Evolutionary conservation across 257 asterid genomes (phyloP), one percentile per base, ranked within the genome.

Genomic region (Paulownia fortunei): DNA sequence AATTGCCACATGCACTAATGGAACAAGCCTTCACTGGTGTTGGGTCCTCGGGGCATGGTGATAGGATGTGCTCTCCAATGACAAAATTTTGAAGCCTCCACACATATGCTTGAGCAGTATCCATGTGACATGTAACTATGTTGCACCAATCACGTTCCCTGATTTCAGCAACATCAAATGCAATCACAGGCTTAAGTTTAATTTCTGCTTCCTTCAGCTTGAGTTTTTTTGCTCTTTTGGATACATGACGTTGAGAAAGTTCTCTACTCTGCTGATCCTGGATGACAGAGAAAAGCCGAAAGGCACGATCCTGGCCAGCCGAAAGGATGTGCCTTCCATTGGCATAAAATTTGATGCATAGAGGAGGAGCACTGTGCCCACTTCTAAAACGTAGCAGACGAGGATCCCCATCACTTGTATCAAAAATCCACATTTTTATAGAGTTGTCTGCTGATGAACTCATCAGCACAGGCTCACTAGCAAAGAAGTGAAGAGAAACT

Each of bases 71-170:
- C 70, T 92, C 96, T 2, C 98, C 98, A 73, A 94, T 93, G 78
- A 94, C 97, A 82, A 92, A 94, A 83, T 92, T 92, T 82, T 92
- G 97, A 83, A 94, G 98, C 91, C 97, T 90, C 98, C 97, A 94
- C 27, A 92, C 92, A 76, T 89, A 92, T 42, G 97, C 97, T 75
- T 89, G 92, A 49, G 84, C 62, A 79, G 97, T 92, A 82, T 94
- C 98, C 86, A 82, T 84, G 80, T 94, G 98, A 64, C 97, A 94
- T 0, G 98, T 94, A 77, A 94, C 98, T 66, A 94, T 96, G 86
- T 94, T 92, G 88, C 96, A 92, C 97, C 97, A 94, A 84, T 94
- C 97, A 27, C 98, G 97, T 74, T 92, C 97, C 81, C 98, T 85
- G 74, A 94, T 94, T 85, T 94, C 98, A 73, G 97, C 94, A 80